These are phyloP conservation scores for Fusarium abutilonis DNA, from an alignment of 2,329 filamentous ascomycete species.

Conservation along the genomic window DNA sequence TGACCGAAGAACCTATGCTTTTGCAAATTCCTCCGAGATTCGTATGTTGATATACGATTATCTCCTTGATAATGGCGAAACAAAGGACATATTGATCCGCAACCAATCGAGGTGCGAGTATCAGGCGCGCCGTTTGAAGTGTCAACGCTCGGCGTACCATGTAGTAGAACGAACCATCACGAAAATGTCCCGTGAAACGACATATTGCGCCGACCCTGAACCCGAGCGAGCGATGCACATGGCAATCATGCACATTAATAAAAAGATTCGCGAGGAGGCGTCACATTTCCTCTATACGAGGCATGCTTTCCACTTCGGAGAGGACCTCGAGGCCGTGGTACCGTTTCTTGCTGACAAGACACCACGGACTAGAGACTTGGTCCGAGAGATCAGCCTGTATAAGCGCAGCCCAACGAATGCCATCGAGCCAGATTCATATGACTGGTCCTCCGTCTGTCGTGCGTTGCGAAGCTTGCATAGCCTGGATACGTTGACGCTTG, in stretches of 20 bases:
- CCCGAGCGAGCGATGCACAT: constrained; percentile 51
- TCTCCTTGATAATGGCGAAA: constrained; percentile 55
- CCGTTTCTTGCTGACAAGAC: constrained; percentile 69
- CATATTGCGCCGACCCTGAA: constrained; percentile 55
- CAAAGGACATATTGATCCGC: constrained; percentile 53
- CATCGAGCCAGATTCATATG: constrained; percentile 52
- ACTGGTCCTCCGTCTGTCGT: constrained; percentile 64
- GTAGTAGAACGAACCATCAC: constrained; percentile 54
- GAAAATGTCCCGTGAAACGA: constrained; percentile 60
- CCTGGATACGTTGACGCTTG: constrained; percentile 58
- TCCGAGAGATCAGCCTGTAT: constrained; percentile 62
- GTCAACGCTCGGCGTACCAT: constrained; percentile 53
- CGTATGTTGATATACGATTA: constrained; percentile 57
- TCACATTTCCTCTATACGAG: constrained; percentile 63
- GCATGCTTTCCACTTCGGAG: constrained; percentile 68
- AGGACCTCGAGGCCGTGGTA: constrained; percentile 67
- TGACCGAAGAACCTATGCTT: constrained; percentile 41
- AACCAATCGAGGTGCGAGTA: constrained; percentile 48
- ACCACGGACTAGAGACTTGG: constrained; percentile 55
- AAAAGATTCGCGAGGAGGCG: constrained; percentile 64
- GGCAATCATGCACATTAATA: constrained; percentile 58
- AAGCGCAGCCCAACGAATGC: constrained; percentile 62
- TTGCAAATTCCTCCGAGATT: constrained; percentile 54
- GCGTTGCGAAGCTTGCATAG: constrained; percentile 54
- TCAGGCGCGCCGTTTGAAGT: constrained; percentile 26